Base-by-base conservation (phyloP, 192 early-diverging fungal genomes). In the Coemansia sp. region DNA sequence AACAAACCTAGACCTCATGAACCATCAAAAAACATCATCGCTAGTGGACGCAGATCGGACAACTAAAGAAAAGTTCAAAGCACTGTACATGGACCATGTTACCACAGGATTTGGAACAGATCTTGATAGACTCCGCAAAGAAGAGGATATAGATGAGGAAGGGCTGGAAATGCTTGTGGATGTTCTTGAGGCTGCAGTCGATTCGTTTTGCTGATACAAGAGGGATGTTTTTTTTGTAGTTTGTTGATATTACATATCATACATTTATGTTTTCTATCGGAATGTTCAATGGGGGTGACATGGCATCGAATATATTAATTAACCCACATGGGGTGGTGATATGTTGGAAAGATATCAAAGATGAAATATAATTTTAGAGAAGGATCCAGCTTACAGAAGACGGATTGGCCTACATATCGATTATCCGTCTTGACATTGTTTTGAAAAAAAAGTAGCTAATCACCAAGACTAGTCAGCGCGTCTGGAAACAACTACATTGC, bases 81-180 rank as follows among this genome's bases (percentile, higher is more conserved):
- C 75, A 53, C 62, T 77, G 17, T 82, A 82, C 63, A 82, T 82
- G 79, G 75, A 76, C 22, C 73, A 76, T 42, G 65, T 74, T 10
- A 73, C 79, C 2, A 72, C 60, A 8, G 79, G 75, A 9, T 82
- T 82, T 67, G 79, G 79, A 14, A 40, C 75, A 0, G 79, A 82
- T 67, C 71, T 82, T 5, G 71, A 82, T 46, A 56, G 49, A 42
- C 63, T 82, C 17, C 74, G 79, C 19, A 80, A 75, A 44, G 75
- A 70, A 22, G 68, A 69, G 7, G 67, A 66, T 3, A 74, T 76
- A 12, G 72, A 77, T 25, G 75, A 77, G 39, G 66, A 70, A 7
- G 71, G 71, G 14, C 63, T 82, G 32, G 79, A 76, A 16, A 69
- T 77, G 67, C 68, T 82, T 25, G 65, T 82, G 2, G 75, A 82